phyloP scores from a whole-genome alignment of 2,329 filamentous ascomycete species.

The Talaromyces amestolkiae region DNA sequence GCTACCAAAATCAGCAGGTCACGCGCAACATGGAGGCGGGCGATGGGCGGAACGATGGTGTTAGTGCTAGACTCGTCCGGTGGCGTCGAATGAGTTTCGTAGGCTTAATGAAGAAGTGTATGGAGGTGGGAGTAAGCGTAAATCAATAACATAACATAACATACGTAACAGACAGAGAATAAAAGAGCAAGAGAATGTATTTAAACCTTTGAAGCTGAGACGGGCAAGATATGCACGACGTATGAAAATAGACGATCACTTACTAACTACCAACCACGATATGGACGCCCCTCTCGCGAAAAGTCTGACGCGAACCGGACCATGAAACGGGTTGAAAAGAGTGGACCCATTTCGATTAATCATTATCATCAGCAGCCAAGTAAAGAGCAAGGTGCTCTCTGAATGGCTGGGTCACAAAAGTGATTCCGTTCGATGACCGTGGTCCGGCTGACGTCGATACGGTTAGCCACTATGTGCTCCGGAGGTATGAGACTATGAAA shows the following conservation, averaged over 20 bases:
- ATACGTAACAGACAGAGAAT: neutral
- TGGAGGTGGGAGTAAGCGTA: neutral
- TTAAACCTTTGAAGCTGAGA: conserved; percentile 6
- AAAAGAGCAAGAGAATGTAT: neutral
- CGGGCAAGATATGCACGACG: neutral
- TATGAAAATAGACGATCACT: conserved; percentile 2
- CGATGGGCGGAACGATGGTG: conserved; percentile 10
- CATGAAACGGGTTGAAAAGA: neutral
- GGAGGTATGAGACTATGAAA: neutral
- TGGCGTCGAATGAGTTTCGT: conserved; percentile 6
- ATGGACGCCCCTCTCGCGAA: neutral
- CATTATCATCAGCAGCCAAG: neutral
- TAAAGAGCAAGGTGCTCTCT: neutral
- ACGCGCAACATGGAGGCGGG: conserved; percentile 14
- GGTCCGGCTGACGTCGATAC: conserved; percentile 18
- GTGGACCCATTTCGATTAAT: neutral
- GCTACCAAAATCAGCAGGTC: conserved; percentile 20
- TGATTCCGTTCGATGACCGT: neutral
- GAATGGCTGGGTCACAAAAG: conserved; percentile 2
- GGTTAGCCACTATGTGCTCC: neutral
- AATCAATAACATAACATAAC: neutral
- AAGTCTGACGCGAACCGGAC: neutral
- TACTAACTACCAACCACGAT: neutral
- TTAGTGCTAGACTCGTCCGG: conserved; percentile 14
- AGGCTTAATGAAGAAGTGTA: neutral